These are phyloP conservation scores for Arthroderma sp. DNA, from an alignment of 2,329 filamentous ascomycete genomes.

Conservation along the genomic window DNA sequence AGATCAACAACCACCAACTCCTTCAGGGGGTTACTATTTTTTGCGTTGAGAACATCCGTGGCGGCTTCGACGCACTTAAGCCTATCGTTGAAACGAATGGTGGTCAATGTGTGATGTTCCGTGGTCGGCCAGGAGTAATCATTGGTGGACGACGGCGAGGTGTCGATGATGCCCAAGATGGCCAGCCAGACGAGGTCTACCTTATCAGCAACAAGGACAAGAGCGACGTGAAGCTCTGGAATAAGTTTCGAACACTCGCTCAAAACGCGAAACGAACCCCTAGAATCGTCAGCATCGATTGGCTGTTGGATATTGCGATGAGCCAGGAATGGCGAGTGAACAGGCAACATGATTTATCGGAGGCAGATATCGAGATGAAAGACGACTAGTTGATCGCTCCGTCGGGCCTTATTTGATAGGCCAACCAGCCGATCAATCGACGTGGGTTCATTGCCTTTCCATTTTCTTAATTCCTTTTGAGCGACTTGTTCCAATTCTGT, in stretches of 20 bases:
- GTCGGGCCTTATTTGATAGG: no score
- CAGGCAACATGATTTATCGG: slow-evolving; percentile 42
- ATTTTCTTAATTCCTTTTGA: no score
- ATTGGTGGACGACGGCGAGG: slow-evolving; percentile 46
- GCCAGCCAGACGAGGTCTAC: slow-evolving; percentile 59
- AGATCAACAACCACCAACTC: slow-evolving; percentile 61
- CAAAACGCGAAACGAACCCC: slow-evolving; percentile 64
- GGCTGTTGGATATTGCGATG: slow-evolving; percentile 84
- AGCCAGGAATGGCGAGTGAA: slow-evolving; percentile 63
- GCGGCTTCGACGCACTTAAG: slow-evolving; percentile 72
- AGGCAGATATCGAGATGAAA: slow-evolving; percentile 17
- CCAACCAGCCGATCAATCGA: no score
- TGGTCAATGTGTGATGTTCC: slow-evolving; percentile 65
- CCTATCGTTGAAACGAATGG: slow-evolving; percentile 81
- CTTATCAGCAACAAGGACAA: slow-evolving; percentile 57
- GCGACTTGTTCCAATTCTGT: no score
- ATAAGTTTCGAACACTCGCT: slow-evolving; percentile 67
- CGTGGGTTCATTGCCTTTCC: no score
- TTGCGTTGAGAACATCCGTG: slow-evolving; percentile 65
- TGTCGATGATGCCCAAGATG: slow-evolving; percentile 20
- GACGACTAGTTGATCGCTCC: slow-evolving; percentile 11
- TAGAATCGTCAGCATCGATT: slow-evolving; percentile 71
- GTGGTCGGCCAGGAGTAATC: slow-evolving; percentile 55
- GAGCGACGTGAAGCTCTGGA: slow-evolving; percentile 64
- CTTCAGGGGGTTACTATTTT: slow-evolving; percentile 67